A percentile compares a stretch with the other conserved stretches of the same genome.
phyloP scores from a whole-genome alignment of 2,329 filamentous ascomycete genomes.

The Stachybotrys chlorohalonatus region DNA sequence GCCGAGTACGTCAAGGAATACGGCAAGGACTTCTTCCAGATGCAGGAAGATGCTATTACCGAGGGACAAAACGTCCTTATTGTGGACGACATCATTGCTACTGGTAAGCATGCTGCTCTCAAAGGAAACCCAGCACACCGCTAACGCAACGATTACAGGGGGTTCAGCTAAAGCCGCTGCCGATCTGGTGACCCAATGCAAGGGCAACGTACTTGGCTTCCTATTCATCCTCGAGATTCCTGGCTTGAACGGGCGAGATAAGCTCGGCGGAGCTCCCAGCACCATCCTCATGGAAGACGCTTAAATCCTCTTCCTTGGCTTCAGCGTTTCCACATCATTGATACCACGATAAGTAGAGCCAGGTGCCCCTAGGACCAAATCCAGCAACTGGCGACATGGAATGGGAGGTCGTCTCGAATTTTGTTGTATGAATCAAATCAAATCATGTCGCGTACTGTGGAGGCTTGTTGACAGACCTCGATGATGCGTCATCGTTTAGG shows the following conservation, averaged over 20 bases:
- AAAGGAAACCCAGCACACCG: neutral
- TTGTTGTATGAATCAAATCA: neutral
- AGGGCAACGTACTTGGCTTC: constrained; percentile 79
- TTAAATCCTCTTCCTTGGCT: constrained; percentile 11
- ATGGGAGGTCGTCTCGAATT: neutral
- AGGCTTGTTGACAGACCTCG: neutral
- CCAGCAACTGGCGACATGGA: neutral
- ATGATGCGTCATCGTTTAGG: neutral
- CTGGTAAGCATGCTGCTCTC: constrained; percentile 52
- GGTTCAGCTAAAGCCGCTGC: constrained; percentile 86
- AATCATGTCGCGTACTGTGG: neutral
- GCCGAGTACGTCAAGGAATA: constrained; percentile 94
- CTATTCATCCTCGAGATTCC: constrained; percentile 94
- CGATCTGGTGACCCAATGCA: constrained; percentile 75
- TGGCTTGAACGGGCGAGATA: constrained; percentile 83
- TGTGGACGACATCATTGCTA: constrained; percentile 97
- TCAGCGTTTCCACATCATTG: neutral
- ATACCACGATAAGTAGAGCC: neutral
- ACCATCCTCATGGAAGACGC: constrained; percentile 66
- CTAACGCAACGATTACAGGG: constrained; percentile 42
- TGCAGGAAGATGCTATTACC: constrained; percentile 80
- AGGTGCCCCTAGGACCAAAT: neutral
- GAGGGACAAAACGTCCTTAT: constrained; percentile 83
- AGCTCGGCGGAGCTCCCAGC: constrained; percentile 70
- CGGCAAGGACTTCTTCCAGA: constrained; percentile 89